A percentile compares a stretch with the other conserved stretches of the same genome.
Conservation (phyloP, 2,329 filamentous ascomycete species). For the Domatiomyces catenatus region DNA sequence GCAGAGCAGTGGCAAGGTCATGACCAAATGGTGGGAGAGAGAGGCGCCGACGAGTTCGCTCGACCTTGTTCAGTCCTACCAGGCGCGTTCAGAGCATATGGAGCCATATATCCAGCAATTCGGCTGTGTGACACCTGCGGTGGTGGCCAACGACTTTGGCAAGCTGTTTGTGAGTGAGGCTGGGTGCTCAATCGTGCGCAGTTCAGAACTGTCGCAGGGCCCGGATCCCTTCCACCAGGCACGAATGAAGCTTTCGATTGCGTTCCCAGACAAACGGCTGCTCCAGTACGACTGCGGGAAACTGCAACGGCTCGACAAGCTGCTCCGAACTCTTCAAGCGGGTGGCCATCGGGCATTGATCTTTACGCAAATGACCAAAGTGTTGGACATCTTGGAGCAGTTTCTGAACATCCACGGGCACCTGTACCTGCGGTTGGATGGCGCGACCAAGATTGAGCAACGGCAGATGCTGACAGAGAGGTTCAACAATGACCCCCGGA, state of each 20-base stretch:
- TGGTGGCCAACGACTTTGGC: constrained; percentile 63
- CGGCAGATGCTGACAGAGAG: constrained; percentile 88
- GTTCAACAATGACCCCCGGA: constrained; percentile 88
- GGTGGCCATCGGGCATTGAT: constrained; percentile 89
- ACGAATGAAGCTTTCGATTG: constrained; percentile 81
- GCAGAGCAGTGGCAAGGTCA: constrained; percentile 41
- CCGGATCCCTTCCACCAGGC: constrained; percentile 83
- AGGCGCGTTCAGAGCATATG: constrained; percentile 55
- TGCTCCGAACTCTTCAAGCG: constrained; percentile 72
- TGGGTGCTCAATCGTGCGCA: constrained; percentile 42
- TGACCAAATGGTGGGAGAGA: constrained; percentile 19
- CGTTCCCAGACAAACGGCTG: constrained; percentile 91
- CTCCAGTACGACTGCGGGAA: constrained; percentile 97
- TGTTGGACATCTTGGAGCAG: constrained; percentile 90
- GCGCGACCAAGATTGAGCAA: constrained; percentile 90
- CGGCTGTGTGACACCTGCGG: constrained; percentile 79
- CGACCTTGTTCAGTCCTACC: constrained; percentile 57
- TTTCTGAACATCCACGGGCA: constrained; percentile 97
- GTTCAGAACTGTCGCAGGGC: constrained; percentile 38
- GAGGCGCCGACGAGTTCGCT: constrained; percentile 30
- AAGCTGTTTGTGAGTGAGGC: constrained; percentile 49
- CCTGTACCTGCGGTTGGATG: constrained; percentile 89
- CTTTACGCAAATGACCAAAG: constrained; percentile 99
- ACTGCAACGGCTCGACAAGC: constrained; percentile 71
- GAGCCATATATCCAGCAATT: constrained; percentile 72